Base-by-base conservation (phyloP, 192 early-diverging fungal genomes). In the Linnemannia elongata region DNA sequence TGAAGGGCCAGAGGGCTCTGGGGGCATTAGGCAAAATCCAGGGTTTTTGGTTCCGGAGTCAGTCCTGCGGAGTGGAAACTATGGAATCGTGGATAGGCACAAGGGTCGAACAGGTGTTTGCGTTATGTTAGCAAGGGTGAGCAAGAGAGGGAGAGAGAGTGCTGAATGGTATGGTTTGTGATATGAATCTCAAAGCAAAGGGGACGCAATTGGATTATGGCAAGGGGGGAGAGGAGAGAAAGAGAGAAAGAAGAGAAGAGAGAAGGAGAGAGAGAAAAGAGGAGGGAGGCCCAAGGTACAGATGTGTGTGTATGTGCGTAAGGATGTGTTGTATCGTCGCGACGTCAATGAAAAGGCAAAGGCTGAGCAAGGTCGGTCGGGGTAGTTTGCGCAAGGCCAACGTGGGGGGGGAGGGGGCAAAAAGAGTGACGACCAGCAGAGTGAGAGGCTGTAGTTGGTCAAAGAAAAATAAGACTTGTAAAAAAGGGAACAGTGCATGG, bases 21-120 rank as follows among this genome's bases (percentile, higher is more conserved):
- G 82, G 60, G 80, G 80, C 80, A 82, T 82, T 49, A 74, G 74
- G 22, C 38, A 66, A 41, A n/a, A 57, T 72, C 69, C 70, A 57
- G 38, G 74, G 73, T 47, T 30, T 66, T 42, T 36, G 66, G 57
- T 36, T 80, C 69, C 20, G 33, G 49, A 55, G 47, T 66, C 60
- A 66, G 60, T 33, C 60, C 30, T 66, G 30, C 9, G 60, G 60
- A 66, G 49, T 20, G 49, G 49, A 22, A 0, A 5, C 49, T 33
- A 66, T 33, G 27, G 10, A 33, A 33, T 4, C 30, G 18, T 66
- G 60, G 60, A 33, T 12, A 15, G 10, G 15, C n/a, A 33, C 10
- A 66, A 66, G 27, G 27, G 27, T n/a, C 13, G 35, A 66, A 66
- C 60, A 66, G n/a, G 60, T 66, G 60, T 66, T 66, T 66, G 13